Base-by-base conservation (phyloP, 2,329 filamentous ascomycete species). In the Xylaria sp. region DNA sequence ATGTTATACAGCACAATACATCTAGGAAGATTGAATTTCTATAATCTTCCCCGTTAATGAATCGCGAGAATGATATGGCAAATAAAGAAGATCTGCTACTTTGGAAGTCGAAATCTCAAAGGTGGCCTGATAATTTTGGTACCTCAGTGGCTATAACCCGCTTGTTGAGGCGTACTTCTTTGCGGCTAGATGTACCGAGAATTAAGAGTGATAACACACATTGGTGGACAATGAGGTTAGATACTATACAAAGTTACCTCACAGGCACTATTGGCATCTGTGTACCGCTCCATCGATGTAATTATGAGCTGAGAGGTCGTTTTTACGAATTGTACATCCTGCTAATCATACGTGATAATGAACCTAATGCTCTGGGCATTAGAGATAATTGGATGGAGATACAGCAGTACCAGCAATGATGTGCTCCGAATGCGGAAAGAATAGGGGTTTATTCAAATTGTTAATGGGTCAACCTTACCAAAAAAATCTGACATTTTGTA, bases 381-480 rank as follows among this genome's bases (percentile, higher is more conserved):
- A 54, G 11, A 35, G 11, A 49, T 33, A 23, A 40, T 17, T 27
- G 47, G 19, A 37, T n/a, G 3, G 31, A 56, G 44, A 46, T 53
- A 61, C 31, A 41, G 17, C 15, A 47, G 52, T 60, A 43, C 41
- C 31, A 49, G 35, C 47, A 15, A 21, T 17, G 19, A n/a, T 44
- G 13, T 29, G 21, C 33, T 63, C 52, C 52, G 25, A 56, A 60
- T 56, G 10, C 37, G 46, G 56, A 41, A 53, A 19, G 10, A 29
- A 53, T 53, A 60, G 52, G 58, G 58, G 51, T 10, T 27, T 38
- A 41, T 47, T 54, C n/a, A 59, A 55, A 59, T 52, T 62, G 23
- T 48, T 27, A 58, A 35, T 46, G 31, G 48, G 11, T 19, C 31
- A 40, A 17, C 17, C 29, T 40, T 62, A 43, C 41, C 23, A 51